A percentile compares a stretch with the other conserved stretches of the same genome.
Evolutionary conservation across 257 asterid genomes (phyloP).

Genomic region (Fraxinus anomala): DNA sequence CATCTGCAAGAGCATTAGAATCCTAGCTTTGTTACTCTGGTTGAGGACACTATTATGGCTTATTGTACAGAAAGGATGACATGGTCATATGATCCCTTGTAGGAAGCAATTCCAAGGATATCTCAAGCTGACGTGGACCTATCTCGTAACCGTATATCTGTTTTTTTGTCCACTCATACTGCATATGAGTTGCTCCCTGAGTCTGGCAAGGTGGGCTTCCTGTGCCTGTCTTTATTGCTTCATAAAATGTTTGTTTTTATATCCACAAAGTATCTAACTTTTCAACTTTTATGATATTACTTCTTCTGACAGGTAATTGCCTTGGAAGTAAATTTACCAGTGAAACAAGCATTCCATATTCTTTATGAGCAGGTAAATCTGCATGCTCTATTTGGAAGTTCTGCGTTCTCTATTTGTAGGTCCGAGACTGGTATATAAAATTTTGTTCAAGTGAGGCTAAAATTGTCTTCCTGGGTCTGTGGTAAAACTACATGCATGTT

Average conservation of each 20-base stretch:
- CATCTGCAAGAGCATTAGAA: background rate
- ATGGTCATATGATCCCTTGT: conserved; percentile 28
- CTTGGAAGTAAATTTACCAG: conserved; percentile 69
- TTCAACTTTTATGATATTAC: conserved; percentile 7
- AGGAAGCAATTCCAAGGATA: conserved; percentile 55
- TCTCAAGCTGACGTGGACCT: conserved; percentile 60
- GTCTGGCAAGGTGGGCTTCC: conserved; percentile 68
- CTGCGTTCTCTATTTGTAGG: background rate
- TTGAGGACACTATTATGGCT: background rate
- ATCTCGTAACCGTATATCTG: conserved; percentile 61
- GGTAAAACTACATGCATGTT: background rate
- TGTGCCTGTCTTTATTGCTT: conserved; percentile 12
- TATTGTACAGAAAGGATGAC: background rate
- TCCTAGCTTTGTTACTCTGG: conserved; percentile 9
- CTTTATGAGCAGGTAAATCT: conserved; percentile 69
- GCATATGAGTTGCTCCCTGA: conserved; percentile 82
- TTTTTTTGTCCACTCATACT: conserved; percentile 64
- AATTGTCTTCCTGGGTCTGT: background rate
- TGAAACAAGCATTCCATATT: conserved; percentile 82
- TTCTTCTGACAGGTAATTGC: conserved; percentile 59
- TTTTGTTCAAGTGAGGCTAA: background rate
- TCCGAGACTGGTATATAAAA: background rate
- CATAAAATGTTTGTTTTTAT: conserved; percentile 14
- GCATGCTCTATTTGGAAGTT: background rate
- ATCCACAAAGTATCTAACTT: conserved; percentile 8